Evolutionary conservation across 441 rosid species (phyloP).

Genomic region (Erodium texanum): DNA sequence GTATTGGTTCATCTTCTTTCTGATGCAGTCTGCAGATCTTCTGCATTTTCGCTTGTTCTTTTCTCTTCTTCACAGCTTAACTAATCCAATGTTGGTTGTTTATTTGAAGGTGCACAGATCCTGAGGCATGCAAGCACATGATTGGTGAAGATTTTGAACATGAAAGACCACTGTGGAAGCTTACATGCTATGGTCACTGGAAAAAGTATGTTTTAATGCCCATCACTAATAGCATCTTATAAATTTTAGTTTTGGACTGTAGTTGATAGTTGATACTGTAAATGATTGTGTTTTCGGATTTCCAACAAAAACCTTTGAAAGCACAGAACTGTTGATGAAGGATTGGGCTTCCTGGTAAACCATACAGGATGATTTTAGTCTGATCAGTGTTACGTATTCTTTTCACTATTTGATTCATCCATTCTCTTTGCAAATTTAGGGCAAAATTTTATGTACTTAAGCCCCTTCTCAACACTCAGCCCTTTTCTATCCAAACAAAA

Average conservation of each 20-base stretch:
- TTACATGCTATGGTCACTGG: conserved; percentile 81
- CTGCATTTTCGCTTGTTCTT: conserved; percentile 8
- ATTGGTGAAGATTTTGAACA: conserved; percentile 66
- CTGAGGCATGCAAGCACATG: conserved; percentile 55
- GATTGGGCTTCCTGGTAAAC: neutral
- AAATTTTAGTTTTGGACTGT: conserved; percentile 3
- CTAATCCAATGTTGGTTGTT: conserved; percentile 14
- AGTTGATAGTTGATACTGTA: neutral
- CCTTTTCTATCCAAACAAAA: neutral
- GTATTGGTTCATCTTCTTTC: neutral
- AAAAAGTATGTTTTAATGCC: conserved; percentile 43
- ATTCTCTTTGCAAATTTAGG: neutral
- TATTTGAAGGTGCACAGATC: conserved; percentile 66
- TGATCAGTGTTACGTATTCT: neutral
- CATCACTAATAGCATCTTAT: neutral
- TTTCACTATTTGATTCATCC: neutral
- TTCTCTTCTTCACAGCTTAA: conserved; percentile 11
- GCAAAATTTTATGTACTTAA: neutral
- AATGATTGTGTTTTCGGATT: neutral
- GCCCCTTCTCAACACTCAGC: neutral
- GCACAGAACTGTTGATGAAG: neutral
- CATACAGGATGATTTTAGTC: neutral
- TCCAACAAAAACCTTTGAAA: neutral
- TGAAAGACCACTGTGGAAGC: conserved; percentile 89
- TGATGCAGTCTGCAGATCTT: no score